phyloP scores from a whole-genome alignment of 2,329 filamentous ascomycete species.

The Paraconiothyrium brasiliense region DNA sequence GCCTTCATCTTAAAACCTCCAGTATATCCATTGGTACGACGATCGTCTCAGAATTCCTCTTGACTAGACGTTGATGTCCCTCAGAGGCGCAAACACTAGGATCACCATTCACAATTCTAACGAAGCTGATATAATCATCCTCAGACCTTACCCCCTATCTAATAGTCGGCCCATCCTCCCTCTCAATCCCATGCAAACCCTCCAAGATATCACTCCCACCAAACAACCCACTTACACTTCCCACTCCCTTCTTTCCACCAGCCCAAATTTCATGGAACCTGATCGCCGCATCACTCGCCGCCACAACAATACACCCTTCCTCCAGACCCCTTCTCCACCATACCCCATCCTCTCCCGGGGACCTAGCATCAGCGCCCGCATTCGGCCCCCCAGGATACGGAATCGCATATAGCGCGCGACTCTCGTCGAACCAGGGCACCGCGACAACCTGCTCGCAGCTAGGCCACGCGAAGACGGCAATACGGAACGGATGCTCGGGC shows the following conservation, averaged over 20 bases:
- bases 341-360: slow-evolving; percentile 61
- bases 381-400: slow-evolving; percentile 76
- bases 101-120: too few species aligned
- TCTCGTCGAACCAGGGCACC: slow-evolving; percentile 82
- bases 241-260: slow-evolving; percentile 65
- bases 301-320: slow-evolving; percentile 89
- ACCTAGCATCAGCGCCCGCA: slow-evolving; percentile 30
- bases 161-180: slow-evolving; percentile 61
- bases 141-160: slow-evolving; percentile 35
- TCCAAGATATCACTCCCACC: slow-evolving; percentile 89
- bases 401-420: slow-evolving; percentile 87
- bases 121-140: background rate
- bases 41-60: background rate
- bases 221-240: slow-evolving; percentile 59
- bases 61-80: background rate
- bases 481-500: slow-evolving; percentile 86
- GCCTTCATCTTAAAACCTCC: background rate
- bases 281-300: slow-evolving; percentile 88
- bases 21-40: background rate
- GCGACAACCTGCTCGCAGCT: slow-evolving; percentile 85
- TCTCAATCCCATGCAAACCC: slow-evolving; percentile 79
- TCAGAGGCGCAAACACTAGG: background rate
- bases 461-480: slow-evolving; percentile 95
- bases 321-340: slow-evolving; percentile 66
- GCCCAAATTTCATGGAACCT: slow-evolving; percentile 97